Evolutionary conservation across 768 basidiomycete species (phyloP), one percentile per base, ranked within the genome.

Genomic region (Leccinum imitatum): DNA sequence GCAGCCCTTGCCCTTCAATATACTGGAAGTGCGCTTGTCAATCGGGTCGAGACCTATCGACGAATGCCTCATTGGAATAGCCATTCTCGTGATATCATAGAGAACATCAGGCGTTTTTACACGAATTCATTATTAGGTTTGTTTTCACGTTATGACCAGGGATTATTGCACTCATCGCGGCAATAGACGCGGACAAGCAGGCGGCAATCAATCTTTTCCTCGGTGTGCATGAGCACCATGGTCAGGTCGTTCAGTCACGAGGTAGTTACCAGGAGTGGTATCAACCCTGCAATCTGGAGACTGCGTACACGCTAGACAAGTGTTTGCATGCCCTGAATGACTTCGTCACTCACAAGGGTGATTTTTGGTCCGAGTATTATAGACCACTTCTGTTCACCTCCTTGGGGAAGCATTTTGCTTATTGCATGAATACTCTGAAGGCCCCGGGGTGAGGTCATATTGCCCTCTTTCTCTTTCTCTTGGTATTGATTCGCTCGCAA

Each of bases 51-150:
- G 71, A 97, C 93, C 1, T 98, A 98, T 68, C 86, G 95, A 46
- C 84, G 93, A 30, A 94, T 95, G 83, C 92, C 92, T 0, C 94
- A 97, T 63, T 98, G 96, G 95, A 94, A 93, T 68, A 95, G 93
- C 65, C 96, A 98, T 74, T 97, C 95, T 2, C 81, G 96, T 37
- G 95, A 98, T 71, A 93, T 98, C 67, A 93, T 95, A 63, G 95
- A 97, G 75, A 96, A 95, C 68, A 88, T 98, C 55, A 82, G 93
- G 53, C 84, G 96, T 19, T 97, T 96, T 71, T 98, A 98, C 71
- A 89, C 94, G 9, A 99, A 99, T 68, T 93, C 92, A 7, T 78
- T 98, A 50, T 82, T 96, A 3, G 93, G 93, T 93, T 47, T 58
- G 59, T 41, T 52, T 41, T 13, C 9, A 15, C 8, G 15, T 54